Evolutionary conservation across 164 flowering plant species (phyloP), one percentile per base, ranked within the genome.

Genomic region (Amborella trichopoda): DNA sequence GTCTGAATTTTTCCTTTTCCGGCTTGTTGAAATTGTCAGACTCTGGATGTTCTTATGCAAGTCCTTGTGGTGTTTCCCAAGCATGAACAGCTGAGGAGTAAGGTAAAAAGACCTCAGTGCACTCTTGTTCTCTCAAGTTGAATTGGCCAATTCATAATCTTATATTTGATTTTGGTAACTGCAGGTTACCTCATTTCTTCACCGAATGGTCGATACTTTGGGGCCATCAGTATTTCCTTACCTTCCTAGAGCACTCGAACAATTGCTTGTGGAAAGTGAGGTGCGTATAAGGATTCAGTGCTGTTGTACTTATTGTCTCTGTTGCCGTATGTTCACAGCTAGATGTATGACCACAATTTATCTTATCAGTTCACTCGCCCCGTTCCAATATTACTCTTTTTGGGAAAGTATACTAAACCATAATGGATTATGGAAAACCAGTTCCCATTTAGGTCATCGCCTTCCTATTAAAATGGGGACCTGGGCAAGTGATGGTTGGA

Each of bases 151-250:
- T 8, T n/a, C 53, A 5, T 50, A 50, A n/a, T 11, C 49, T 65
- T 22, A 49, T 40, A 24, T 17, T 54, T 17, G 17, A n/a, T 19
- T 42, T 34, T 44, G 14, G 23, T 25, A 16, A 52, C 26, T 61
- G 53, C 58, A 93, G 99, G 91, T 93, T 19, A 74, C 83, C 20
- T 88, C 99, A 22, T 93, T 85, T 61, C 70, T 88, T 41, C 99
- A 93, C 63, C 91, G 97, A 27, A 93, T 93, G 99, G 97, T 93
- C 49, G 97, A 88, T 40, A 86, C 81, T 38, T 65, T 93, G 52
- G 99, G 99, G 30, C 55, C 74, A 52, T 77, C 89, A 45, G 83
- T 93, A 36, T 79, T 93, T 58, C 95, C 97, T 13, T 78, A 68
- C 64, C 94, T 93, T 21, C 97, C 99, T 5, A 85, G 72, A 71